A percentile compares a stretch with the other conserved stretches of the same genome.
phyloP scores from a whole-genome alignment of 345 rosid species.

The Salix viminalis region DNA sequence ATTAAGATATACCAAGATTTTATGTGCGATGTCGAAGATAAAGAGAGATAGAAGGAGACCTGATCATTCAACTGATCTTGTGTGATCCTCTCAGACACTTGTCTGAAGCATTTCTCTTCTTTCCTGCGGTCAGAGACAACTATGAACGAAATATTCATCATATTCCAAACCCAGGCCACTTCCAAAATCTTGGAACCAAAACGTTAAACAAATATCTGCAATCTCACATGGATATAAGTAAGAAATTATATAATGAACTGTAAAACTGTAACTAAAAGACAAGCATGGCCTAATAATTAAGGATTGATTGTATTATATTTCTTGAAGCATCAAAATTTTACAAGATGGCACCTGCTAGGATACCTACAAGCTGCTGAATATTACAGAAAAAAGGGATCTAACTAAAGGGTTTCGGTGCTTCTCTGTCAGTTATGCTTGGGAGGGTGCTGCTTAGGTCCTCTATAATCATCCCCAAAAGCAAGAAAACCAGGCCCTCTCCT shows the following conservation, averaged over 20 bases:
- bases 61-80: neutral
- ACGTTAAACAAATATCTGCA: neutral
- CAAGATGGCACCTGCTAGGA: neutral
- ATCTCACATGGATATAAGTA: neutral
- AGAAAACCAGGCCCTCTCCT: conserved; percentile 25
- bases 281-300: neutral
- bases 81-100: conserved; percentile 4
- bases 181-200: neutral
- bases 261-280: neutral
- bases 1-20: neutral
- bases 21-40: neutral
- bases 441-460: conserved; percentile 37
- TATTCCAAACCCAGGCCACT: neutral
- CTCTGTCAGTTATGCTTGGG: conserved; percentile 40
- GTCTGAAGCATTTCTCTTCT: neutral
- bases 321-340: conserved; percentile 10
- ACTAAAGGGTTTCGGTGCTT: neutral
- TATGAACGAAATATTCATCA: neutral
- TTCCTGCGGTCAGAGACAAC: conserved; percentile 8
- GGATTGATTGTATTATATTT: conserved; percentile 5
- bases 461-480: conserved; percentile 41
- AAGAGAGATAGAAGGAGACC: conserved; percentile 4
- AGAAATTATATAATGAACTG: neutral
- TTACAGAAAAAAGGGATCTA: conserved; percentile 11
- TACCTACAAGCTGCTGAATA: neutral